These are phyloP conservation scores for Boletus huronensis DNA, from an alignment of 768 basidiomycete genomes.

Conservation along the genomic window DNA sequence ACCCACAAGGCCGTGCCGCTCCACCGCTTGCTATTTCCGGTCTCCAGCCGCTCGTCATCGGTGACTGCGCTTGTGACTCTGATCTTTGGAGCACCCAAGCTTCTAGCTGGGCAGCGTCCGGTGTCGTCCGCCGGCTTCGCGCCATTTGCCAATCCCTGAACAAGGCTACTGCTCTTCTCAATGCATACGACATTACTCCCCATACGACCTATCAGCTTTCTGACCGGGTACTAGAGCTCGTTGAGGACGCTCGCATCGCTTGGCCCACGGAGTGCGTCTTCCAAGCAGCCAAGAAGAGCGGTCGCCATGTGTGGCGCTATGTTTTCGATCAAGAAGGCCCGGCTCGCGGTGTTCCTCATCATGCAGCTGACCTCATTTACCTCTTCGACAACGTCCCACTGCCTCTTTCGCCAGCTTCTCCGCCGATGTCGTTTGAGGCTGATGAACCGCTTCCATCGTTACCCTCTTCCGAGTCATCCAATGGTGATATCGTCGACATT, in stretches of 20 bases:
- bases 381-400: conserved; percentile 74
- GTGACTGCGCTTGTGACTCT: conserved; percentile 65
- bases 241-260: conserved; percentile 70
- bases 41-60: conserved; percentile 69
- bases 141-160: conserved; percentile 69
- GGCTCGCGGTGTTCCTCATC: conserved; percentile 58
- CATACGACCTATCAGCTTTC: conserved; percentile 65
- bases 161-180: conserved; percentile 58
- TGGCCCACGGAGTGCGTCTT: conserved; percentile 73
- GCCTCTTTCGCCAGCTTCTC: conserved; percentile 37
- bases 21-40: conserved; percentile 18
- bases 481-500: conserved; percentile 17
- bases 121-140: conserved; percentile 63
- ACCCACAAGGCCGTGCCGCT: conserved; percentile 17
- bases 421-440: conserved; percentile 33
- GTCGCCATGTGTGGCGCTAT: conserved; percentile 71
- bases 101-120: conserved; percentile 60
- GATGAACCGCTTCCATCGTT: conserved; percentile 32
- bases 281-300: conserved; percentile 46
- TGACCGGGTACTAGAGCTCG: conserved; percentile 66
- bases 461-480: conserved; percentile 29
- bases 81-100: conserved; percentile 58
- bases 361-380: conserved; percentile 71
- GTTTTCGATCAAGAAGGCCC: conserved; percentile 82
- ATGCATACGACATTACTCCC: conserved; percentile 67